Evolutionary conservation across 768 basidiomycete genomes (phyloP).

Genomic region (Cystofilobasidium ferigula): DNA sequence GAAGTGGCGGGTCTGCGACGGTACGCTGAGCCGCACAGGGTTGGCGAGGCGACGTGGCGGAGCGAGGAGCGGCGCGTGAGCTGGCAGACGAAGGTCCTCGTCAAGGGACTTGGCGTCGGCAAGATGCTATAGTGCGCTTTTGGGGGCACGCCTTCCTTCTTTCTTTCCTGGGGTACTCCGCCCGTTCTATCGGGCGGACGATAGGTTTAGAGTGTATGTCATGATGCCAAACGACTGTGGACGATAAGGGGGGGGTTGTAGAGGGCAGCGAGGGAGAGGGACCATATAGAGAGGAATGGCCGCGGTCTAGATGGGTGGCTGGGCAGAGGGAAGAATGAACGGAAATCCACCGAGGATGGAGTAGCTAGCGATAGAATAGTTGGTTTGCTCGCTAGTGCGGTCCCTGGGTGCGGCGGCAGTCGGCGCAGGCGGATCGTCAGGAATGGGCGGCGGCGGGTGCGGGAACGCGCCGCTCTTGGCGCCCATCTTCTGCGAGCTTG

Average conservation of each 20-base stretch:
- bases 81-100: conserved; percentile 53
- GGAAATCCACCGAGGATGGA: background rate
- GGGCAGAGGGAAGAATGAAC: background rate
- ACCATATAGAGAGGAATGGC: background rate
- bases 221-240: too few relatives aligned
- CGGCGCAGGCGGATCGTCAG: background rate
- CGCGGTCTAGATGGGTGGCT: background rate
- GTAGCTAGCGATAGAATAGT: background rate
- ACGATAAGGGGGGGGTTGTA: too few relatives aligned
- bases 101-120: conserved; percentile 48
- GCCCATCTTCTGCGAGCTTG: too few relatives aligned
- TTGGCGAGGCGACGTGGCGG: conserved; percentile 47
- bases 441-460: background rate
- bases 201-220: too few relatives aligned
- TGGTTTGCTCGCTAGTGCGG: background rate
- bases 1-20: conserved; percentile 37
- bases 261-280: background rate
- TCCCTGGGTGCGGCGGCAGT: background rate
- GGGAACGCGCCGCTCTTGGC: background rate
- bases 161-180: too few relatives aligned
- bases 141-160: background rate
- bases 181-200: too few relatives aligned
- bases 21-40: conserved; percentile 11
- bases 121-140: background rate
- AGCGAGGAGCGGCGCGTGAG: conserved; percentile 52